phyloP scores from a whole-genome alignment of 305 asterid genomes.

The Salvia sclarea region DNA sequence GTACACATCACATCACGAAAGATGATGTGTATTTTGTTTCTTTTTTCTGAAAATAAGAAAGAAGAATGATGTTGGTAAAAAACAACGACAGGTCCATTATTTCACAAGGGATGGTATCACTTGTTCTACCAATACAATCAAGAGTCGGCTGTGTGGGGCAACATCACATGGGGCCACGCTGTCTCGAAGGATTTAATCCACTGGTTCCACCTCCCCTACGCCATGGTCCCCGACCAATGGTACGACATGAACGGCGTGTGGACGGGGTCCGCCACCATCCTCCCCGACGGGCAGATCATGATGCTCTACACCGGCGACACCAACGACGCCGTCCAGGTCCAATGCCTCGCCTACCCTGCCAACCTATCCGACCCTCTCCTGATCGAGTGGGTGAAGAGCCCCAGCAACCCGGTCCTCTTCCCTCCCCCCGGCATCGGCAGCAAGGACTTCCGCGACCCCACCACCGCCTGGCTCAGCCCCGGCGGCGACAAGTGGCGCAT shows the following conservation, averaged over 20 bases:
- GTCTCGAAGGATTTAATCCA: conserved; percentile 72
- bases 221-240: conserved; percentile 70
- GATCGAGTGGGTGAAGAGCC: conserved; percentile 67
- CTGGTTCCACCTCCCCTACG: conserved; percentile 76
- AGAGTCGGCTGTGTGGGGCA: conserved; percentile 79
- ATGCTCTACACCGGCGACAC: conserved; percentile 84
- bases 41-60: too few relatives aligned
- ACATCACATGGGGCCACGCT: conserved; percentile 87
- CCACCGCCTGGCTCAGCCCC: conserved; percentile 78
- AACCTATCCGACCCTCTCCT: conserved; percentile 77
- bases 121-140: conserved; percentile 87
- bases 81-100: conserved; percentile 65
- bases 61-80: not conserved
- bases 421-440: conserved; percentile 74
- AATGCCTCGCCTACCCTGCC: conserved; percentile 74
- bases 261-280: conserved; percentile 90
- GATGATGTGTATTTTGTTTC: not conserved
- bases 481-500: conserved; percentile 59
- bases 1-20: not conserved
- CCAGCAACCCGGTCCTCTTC: conserved; percentile 59
- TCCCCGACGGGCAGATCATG: conserved; percentile 60
- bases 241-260: conserved; percentile 79
- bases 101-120: conserved; percentile 86
- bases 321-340: conserved; percentile 62
- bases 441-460: conserved; percentile 76